Base-by-base conservation (phyloP, 345 rosid genomes). In the Fremontodendron californicum region DNA sequence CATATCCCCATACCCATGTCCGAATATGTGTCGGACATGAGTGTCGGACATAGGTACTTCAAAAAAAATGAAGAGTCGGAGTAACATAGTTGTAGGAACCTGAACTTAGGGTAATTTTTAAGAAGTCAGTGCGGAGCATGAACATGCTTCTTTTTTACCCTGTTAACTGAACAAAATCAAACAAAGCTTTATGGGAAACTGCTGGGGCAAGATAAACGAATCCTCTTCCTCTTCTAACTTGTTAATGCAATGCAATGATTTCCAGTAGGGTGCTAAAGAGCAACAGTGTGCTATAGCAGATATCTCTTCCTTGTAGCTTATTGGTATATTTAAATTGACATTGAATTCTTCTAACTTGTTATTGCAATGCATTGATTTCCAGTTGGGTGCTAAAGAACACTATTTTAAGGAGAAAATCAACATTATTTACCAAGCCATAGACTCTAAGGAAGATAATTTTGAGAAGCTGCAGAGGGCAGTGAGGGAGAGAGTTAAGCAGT, bases 381-480 rank as follows among this genome's bases (percentile, higher is more conserved):
- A 86, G 89, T 29, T 84, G 81, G 83, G 79, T 69, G 79, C 71
- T 70, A 85, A 80, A 84, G 87, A 84, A 76, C 78, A 80, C 65
- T 82, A 82, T 71, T 86, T 84, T 73, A 84, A 82, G 72, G 89
- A 86, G 5, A 85, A 82, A 63, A 80, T 86, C 29, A 70, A 68
- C 5, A 4, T 58, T n/a, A 78, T 86, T 62, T 82, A 60, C 40
- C 57, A 70, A 65, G 79, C 72, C 33, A 76, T 80, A 51, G 16
- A 73, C 4, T 70, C 71, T 2, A 84, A 80, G 61, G 89, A 86
- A 75, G 87, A 82, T 51, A 60, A 76, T 13, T 86, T 86, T 45
- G 85, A 86, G 85, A 80, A 82, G 25, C 71, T 76, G 40, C 85
- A 78, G 78, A 84, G 61, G 77, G 82, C 80, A 55, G 77, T 72